These are phyloP conservation scores for Neopestalotiopsis sp. DNA, from an alignment of 2,329 filamentous ascomycete genomes.

Conservation along the genomic window DNA sequence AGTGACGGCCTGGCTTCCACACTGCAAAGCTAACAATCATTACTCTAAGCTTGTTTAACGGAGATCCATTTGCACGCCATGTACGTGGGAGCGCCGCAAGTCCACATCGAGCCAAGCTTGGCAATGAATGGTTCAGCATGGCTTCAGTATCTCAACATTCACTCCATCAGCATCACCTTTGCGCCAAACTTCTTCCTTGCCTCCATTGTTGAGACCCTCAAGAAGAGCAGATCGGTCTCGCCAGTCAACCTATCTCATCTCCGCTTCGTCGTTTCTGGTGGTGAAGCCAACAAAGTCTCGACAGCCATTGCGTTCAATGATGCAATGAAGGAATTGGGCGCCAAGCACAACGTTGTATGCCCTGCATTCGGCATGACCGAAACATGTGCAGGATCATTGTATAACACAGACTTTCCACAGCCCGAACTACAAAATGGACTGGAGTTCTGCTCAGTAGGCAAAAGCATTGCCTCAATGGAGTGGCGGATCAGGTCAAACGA, in stretches of 20 bases:
- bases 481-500: slow-evolving; percentile 1
- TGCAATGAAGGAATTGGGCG: slow-evolving; percentile 1
- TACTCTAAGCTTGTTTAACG: slow-evolving; percentile 49
- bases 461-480: slow-evolving; percentile 2
- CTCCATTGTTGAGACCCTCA: not conserved
- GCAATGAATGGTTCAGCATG: slow-evolving; percentile 42
- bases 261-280: slow-evolving; percentile 18
- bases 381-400: slow-evolving; percentile 20
- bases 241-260: slow-evolving; percentile 4
- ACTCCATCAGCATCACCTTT: slow-evolving; percentile 44
- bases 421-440: not conserved
- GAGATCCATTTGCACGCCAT: slow-evolving; percentile 54
- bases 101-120: slow-evolving; percentile 43
- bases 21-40: not conserved
- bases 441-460: slow-evolving; percentile 18
- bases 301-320: slow-evolving; percentile 19
- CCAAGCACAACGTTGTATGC: not conserved
- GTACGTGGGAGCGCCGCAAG: slow-evolving; percentile 39
- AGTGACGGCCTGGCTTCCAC: not conserved
- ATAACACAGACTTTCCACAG: slow-evolving; percentile 15
- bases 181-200: slow-evolving; percentile 29
- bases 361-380: slow-evolving; percentile 23
- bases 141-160: slow-evolving; percentile 39
- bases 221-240: no score
- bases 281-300: slow-evolving; percentile 17